Evolutionary conservation across 225 moss, liverwort and hornwort species (phyloP).

Genomic region (Sphagnum tenellum): DNA sequence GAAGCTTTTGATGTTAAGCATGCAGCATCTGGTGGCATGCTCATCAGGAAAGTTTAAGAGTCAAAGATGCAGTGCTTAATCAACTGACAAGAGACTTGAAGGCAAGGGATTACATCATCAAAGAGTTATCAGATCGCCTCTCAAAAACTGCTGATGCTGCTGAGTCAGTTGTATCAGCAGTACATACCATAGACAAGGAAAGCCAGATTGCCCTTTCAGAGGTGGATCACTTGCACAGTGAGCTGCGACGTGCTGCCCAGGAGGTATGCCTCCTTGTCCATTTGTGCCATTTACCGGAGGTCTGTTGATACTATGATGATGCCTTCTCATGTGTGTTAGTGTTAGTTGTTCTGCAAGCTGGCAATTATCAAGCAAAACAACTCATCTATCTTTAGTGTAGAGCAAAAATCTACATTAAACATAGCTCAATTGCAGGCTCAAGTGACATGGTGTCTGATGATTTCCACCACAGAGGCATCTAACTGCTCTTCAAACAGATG

Average conservation of each 20-base stretch:
- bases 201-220: conserved; percentile 39
- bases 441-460: no score
- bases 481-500: conserved; percentile 25
- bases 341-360: no score
- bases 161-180: conserved; percentile 52
- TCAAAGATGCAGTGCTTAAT: conserved; percentile 74
- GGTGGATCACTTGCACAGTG: conserved; percentile 38
- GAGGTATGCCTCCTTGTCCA: conserved; percentile 28
- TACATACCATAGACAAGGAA: conserved; percentile 41
- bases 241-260: conserved; percentile 44
- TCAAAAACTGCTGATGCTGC: conserved; percentile 55
- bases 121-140: conserved; percentile 61
- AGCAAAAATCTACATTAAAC: not conserved
- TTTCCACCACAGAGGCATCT: no score
- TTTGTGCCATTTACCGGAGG: no score
- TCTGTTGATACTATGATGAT: no score
- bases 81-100: conserved; percentile 62
- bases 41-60: conserved; percentile 68
- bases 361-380: no score
- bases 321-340: no score
- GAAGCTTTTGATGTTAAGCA: not conserved
- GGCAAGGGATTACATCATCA: conserved; percentile 61
- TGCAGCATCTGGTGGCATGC: not conserved
- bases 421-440: no score
- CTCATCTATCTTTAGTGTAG: not conserved